Base-by-base conservation (phyloP, 371 early-diverging fungal species). In the Mucor lusitanicus region DNA sequence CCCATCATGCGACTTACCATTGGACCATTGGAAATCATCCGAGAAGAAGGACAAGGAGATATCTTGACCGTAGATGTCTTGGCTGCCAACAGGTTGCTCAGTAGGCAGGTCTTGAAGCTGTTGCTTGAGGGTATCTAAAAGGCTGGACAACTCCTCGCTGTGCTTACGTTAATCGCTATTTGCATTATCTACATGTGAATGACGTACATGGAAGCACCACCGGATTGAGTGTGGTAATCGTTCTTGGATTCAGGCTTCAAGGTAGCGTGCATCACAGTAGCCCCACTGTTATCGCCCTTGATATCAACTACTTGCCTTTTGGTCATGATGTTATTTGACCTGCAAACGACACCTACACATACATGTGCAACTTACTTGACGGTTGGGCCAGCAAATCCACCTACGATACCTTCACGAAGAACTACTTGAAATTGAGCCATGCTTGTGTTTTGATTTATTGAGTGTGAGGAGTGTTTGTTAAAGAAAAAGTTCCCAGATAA, bases 1-100 rank as follows among this genome's bases (percentile, higher is more conserved):
- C 17, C 4, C 17, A 13, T 59, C 40, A 17, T 44, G 3, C 17
- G 1, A 23, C 66, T 64, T 74, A 80, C 83, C 83, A 50, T 82
- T 85, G 12, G 64, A 67, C 85, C 85, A 85, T 68, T 79, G 77
- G 64, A 85, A 82, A 57, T 78, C 81, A 28, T 78, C 74, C 15
- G 74, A 54, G 12, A 64, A 65, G 56, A 82, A 81, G 11, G 65
- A 59, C 32, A 85, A 68, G 5, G 79, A 76, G 4, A 73, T 74
- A 70, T 82, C 79, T 56, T 71, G 54, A 3, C 83, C 85, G 64
- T 85, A 85, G 50, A 85, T 85, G 61, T 85, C 85, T 48, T 82
- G 72, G 19, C 81, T 78, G 6, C 85, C 82, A 3, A 65, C 59
- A 23, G 85, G 85, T 0, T 79, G 58, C 62, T 84, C 85, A 9